These are phyloP conservation scores for Rhizopogon salebrosus DNA, from an alignment of 768 basidiomycete genomes.

Conservation along the genomic window DNA sequence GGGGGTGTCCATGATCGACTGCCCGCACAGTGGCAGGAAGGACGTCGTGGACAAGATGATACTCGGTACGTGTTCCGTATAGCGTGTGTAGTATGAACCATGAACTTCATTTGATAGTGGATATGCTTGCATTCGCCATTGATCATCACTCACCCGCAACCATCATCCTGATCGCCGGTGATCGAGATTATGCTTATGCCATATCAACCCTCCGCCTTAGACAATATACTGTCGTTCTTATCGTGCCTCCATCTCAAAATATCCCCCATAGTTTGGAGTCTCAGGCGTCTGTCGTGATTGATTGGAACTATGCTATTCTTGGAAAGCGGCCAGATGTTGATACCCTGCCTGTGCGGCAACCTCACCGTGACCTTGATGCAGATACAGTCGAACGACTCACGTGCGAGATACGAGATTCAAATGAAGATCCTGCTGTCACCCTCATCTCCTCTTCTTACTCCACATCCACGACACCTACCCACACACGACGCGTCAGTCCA, in stretches of 20 bases:
- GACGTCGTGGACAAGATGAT: slow-evolving; percentile 45
- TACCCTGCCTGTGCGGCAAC: slow-evolving; percentile 18
- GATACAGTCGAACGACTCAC: slow-evolving; percentile 14
- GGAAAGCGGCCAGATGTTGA: slow-evolving; percentile 17
- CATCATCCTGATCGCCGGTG: slow-evolving; percentile 59
- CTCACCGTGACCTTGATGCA: slow-evolving; percentile 20
- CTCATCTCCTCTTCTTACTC: not conserved
- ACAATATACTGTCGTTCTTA: slow-evolving; percentile 45
- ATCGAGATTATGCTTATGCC: slow-evolving; percentile 63
- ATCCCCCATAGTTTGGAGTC: slow-evolving; percentile 46
- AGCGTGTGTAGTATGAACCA: not conserved
- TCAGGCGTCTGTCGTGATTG: no score
- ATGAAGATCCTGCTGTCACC: slow-evolving; percentile 12
- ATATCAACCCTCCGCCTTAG: slow-evolving; percentile 52
- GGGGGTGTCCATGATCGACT: slow-evolving; percentile 37
- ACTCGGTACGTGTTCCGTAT: slow-evolving; percentile 28
- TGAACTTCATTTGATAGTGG: slow-evolving; percentile 47
- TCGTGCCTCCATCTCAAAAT: slow-evolving; percentile 35
- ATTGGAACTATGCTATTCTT: no score
- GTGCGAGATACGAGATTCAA: slow-evolving; percentile 16
- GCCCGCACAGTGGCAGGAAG: slow-evolving; percentile 28
- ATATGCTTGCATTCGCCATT: no score
- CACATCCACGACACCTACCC: slow-evolving; percentile 2
- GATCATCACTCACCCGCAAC: slow-evolving; percentile 59
- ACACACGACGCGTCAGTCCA: slow-evolving; percentile 13